phyloP scores from a whole-genome alignment of 78 protist genomes.

The Trichosphaerium sp. region DNA sequence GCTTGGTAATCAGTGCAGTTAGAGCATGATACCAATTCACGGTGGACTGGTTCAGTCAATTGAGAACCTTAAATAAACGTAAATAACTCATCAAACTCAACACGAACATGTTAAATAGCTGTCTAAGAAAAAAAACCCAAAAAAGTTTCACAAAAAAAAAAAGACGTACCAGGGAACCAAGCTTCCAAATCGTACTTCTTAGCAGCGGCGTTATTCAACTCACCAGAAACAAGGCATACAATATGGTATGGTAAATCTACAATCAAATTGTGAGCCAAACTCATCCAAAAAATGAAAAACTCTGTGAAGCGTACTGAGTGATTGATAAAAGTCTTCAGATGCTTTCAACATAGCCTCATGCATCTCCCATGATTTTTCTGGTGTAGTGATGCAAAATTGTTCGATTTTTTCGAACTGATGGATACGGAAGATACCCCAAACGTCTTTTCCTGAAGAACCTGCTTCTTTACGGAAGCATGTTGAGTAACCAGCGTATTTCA shows the following conservation, averaged over 20 bases:
- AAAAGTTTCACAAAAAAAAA: no score
- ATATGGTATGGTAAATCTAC: constrained; percentile 87
- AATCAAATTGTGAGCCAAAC: neutral
- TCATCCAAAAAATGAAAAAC: constrained; percentile 5
- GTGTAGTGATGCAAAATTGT: constrained; percentile 90
- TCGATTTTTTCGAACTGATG: constrained; percentile 99
- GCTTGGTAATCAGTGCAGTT: constrained; percentile 99
- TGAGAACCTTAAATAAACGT: no score
- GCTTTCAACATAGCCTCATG: constrained; percentile 82
- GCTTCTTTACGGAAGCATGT: constrained; percentile 99
- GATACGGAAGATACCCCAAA: constrained; percentile 97
- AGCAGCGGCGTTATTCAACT: constrained; percentile 97
- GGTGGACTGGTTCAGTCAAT: constrained; percentile 71
- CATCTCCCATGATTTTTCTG: constrained; percentile 89
- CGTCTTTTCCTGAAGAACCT: constrained; percentile 93
- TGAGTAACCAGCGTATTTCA: constrained; percentile 89
- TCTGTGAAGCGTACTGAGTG: constrained; percentile 2
- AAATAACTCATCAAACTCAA: no score
- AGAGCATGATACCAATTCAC: constrained; percentile 99
- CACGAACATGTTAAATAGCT: no score
- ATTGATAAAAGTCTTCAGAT: constrained; percentile 86
- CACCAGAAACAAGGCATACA: constrained; percentile 94
- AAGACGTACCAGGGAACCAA: constrained; percentile 99
- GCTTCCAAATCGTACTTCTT: constrained; percentile 98
- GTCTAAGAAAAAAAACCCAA: no score